Base-by-base conservation (phyloP, 2,329 filamentous ascomycete species). In the Colletotrichum filicis region DNA sequence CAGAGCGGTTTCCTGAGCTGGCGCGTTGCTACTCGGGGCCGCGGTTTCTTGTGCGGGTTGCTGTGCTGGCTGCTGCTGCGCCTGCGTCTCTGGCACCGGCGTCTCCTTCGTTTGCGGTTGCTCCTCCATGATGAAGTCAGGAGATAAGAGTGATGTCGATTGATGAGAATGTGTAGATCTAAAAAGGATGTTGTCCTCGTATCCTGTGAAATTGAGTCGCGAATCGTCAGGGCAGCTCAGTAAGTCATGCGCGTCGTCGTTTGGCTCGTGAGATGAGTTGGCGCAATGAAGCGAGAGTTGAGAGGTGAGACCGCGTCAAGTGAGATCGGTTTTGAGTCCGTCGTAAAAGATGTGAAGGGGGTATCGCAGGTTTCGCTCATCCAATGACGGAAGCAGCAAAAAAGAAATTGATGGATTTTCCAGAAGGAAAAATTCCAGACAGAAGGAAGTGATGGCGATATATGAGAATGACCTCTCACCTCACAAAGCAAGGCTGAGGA, bases 31-130 rank as follows among this genome's bases (percentile, higher is more conserved):
- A 30, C 26, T 63, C 37, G 66, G 66, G 16, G 58, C 52, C 11
- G 62, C 32, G 24, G 30, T 57, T 9, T 56, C 53, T 56, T 56
- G 53, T 22, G 53, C 53, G 42, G 42, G 42, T 22, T 49, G 42
- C 11, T 56, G 52, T 56, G 37, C 16, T 16, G 37, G 37, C 37
- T 24, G 11, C 53, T 56, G 56, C 24, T 56, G 56, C 56, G 30
- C 35, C 46, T 14, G 56, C 49, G 42, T 49, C 42, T 74, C 67
- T n/a, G 49, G 59, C 14, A 62, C 63, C 16, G 62, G 57, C 46
- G 61, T 74, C 22, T 74, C 56, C 62, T 66, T 62, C 28, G 35
- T 28, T 59, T 72, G 68, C 56, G 62, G 22, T 73, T 73, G 71
- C 32, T 68, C 68, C 46, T 73, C 71, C 71, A 74, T 74, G 11